Base-by-base conservation (phyloP, 208 protist species). In the Baffinella frigidus region DNA sequence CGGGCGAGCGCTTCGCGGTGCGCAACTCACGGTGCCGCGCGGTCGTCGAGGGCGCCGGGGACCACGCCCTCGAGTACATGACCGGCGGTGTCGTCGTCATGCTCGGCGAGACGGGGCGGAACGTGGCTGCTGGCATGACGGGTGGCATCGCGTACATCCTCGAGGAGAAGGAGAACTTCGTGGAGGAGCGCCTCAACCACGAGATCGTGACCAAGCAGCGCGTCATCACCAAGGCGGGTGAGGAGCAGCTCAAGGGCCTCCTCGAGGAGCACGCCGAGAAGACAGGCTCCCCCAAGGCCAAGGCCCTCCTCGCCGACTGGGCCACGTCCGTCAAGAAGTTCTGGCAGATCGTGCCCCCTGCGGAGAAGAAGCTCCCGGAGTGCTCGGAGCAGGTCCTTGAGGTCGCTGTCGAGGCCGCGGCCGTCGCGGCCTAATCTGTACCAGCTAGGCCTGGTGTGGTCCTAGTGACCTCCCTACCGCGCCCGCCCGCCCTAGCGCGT, bases 11-110 rank as follows among this genome's bases (percentile, higher is more conserved):
- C 24, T 97, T 97, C 91, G 77, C 56, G 45, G 96, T 97, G 38
- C 92, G 96, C 39, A 97, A 97, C 94, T 96, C 95, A 10, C 95
- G 95, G 41, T 96, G 95, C 30, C 81, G 90, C 10, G 96, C 96
- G 36, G 96, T 97, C 0, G 77, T 95, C 74, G 96, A 97, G 93
- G 96, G 95, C n/a, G 93, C 95, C 2, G 96, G 96, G 77, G 96
- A 97, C 90, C 96, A 97, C 91, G 94, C 95, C 50, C 97, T 96
- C 93, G 96, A 97, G 93, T 97, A 97, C 94, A 97, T 97, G 96
- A 97, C 96, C 27, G 94, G 93, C 39, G 94, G 94, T 44, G 68
- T 87, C n/a, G 90, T 93, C 0, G 91, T 93, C 4, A 48, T 93
- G 0, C 94, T 95, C 27, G 94, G 94, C n/a, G 11, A 27, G 35